Evolutionary conservation across 495 filamentous ascomycete genomes (phyloP).

Genomic region (Daldinia childiae): DNA sequence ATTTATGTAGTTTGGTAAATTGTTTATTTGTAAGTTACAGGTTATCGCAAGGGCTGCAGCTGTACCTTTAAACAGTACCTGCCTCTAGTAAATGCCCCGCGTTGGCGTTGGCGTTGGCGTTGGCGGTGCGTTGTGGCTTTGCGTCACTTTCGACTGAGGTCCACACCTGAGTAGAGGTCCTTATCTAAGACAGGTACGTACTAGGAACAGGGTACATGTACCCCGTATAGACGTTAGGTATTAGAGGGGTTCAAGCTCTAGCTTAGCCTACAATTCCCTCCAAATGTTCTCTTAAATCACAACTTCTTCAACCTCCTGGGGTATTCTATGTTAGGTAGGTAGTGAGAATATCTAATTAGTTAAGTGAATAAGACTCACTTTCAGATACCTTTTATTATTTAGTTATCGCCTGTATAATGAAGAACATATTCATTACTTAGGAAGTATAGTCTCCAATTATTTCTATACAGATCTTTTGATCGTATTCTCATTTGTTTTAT

Average conservation of each 20-base stretch:
- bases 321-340: constrained; percentile 4
- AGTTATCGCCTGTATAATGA: not conserved
- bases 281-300: constrained; percentile 1
- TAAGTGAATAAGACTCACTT: constrained; percentile 5
- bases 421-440: not conserved
- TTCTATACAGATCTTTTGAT: constrained; percentile 14
- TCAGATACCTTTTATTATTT: not conserved
- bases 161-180: not conserved
- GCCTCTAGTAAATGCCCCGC: not conserved
- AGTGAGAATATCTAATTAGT: not conserved
- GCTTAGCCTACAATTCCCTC: not conserved
- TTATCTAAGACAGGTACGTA: constrained; percentile 5
- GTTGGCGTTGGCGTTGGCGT: not conserved
- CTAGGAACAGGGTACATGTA: not conserved
- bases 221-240: no score
- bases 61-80: not conserved
- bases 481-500: constrained; percentile 15
- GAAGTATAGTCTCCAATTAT: not conserved
- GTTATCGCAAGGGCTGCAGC: constrained; percentile 24
- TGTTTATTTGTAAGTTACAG: constrained; percentile 16
- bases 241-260: not conserved
- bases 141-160: not conserved
- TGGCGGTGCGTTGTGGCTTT: constrained; percentile 1
- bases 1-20: not conserved
- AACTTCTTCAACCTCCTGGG: constrained; percentile 23